Evolutionary conservation across 805 yeast species (phyloP).

Genomic region (Blastobotrys peoriensis): DNA sequence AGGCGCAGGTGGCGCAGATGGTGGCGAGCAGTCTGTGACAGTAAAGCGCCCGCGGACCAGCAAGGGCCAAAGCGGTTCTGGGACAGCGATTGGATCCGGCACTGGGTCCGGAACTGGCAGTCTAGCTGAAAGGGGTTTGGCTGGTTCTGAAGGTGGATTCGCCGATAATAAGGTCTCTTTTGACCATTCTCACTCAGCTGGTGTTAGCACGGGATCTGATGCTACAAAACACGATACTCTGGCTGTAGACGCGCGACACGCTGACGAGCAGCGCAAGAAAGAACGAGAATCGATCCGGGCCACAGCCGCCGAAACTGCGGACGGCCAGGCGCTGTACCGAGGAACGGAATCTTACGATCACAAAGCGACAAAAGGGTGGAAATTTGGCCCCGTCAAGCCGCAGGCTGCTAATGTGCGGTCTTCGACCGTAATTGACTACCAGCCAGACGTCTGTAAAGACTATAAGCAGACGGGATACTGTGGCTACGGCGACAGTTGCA

Average conservation of each 20-base stretch:
- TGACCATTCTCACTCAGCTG: not conserved
- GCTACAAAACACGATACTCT: slow-evolving; percentile 23
- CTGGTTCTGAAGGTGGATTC: too few relatives aligned
- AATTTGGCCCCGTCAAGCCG: slow-evolving; percentile 37
- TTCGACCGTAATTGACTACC: slow-evolving; percentile 75
- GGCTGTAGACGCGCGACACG: slow-evolving; percentile 13
- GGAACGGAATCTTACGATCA: not conserved
- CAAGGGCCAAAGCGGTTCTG: too few relatives aligned
- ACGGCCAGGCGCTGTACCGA: slow-evolving; percentile 9
- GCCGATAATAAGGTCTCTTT: not conserved
- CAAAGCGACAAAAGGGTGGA: slow-evolving; percentile 9
- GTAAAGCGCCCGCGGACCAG: too few relatives aligned
- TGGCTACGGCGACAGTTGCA: slow-evolving; percentile 96
- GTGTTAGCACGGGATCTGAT: slow-evolving; percentile 13
- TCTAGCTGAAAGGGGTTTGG: too few relatives aligned
- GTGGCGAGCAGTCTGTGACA: too few relatives aligned
- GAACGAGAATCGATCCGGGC: not conserved
- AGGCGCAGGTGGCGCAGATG: too few relatives aligned
- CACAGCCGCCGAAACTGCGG: slow-evolving; percentile 3
- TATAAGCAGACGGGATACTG: slow-evolving; percentile 87
- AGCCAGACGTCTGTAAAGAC: slow-evolving; percentile 92
- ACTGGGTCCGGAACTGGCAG: too few relatives aligned
- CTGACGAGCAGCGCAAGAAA: slow-evolving; percentile 6
- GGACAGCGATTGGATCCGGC: too few relatives aligned
- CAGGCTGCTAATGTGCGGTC: slow-evolving; percentile 45